A percentile compares a stretch with the other conserved stretches of the same genome.
phyloP scores from a whole-genome alignment of 2,329 filamentous ascomycete species.

The Cordyceps cateniannulata region DNA sequence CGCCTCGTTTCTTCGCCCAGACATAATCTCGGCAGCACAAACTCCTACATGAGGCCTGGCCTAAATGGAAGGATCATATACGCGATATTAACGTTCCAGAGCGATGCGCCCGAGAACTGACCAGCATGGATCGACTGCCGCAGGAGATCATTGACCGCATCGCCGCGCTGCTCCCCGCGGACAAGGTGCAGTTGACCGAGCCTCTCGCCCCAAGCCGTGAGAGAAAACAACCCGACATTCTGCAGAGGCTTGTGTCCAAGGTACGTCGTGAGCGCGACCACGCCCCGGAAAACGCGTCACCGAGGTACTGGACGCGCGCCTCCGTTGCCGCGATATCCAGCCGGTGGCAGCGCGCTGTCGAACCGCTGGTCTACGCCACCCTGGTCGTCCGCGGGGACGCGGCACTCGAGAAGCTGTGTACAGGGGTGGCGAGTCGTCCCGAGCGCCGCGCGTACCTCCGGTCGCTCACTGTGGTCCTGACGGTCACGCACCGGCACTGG shows the following conservation, averaged over 20 bases:
- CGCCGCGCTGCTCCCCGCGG: neutral
- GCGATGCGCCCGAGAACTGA: neutral
- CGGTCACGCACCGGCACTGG: neutral
- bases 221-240: neutral
- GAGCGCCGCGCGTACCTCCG: neutral
- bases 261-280: neutral
- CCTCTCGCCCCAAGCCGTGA: neutral
- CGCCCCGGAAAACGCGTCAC: neutral
- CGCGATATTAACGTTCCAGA: too few species aligned
- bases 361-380: conserved; percentile 1
- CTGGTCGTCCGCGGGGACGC: neutral
- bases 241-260: neutral
- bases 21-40: neutral
- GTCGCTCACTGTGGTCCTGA: neutral
- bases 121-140: conserved; percentile 2
- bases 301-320: neutral
- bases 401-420: neutral
- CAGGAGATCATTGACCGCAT: conserved; percentile 9
- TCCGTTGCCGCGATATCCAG: neutral
- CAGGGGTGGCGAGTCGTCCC: neutral
- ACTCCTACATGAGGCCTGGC: neutral
- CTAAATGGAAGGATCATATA: too few species aligned
- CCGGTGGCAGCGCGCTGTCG: conserved; percentile 1
- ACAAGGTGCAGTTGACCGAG: neutral
- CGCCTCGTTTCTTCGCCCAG: neutral